These are phyloP conservation scores for Cercospora sp. DNA, from an alignment of 2,329 filamentous ascomycete genomes.

Conservation along the genomic window DNA sequence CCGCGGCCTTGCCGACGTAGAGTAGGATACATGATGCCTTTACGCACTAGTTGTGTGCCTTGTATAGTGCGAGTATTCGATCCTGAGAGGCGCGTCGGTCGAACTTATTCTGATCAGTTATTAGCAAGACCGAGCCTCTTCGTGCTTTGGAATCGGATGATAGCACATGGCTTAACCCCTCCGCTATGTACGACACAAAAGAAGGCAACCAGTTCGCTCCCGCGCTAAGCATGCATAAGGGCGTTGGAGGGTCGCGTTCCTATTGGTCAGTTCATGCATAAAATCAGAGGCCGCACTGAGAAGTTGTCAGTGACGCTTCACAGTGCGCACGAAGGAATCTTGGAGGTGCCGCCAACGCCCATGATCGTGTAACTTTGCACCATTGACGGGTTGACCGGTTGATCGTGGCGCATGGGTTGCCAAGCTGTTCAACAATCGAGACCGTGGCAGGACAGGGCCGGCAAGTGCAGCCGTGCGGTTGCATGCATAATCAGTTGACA, in stretches of 20 bases:
- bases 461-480: not conserved
- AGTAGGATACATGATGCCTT: not conserved
- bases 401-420: not conserved
- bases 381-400: not conserved
- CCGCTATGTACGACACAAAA: slow-evolving; percentile 5
- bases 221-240: slow-evolving; percentile 19
- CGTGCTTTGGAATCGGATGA: not conserved
- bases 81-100: not conserved
- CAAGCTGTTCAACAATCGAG: not conserved
- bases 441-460: not conserved
- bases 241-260: not conserved
- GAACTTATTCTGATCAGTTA: not conserved
- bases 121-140: not conserved
- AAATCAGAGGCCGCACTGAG: slow-evolving; percentile 14
- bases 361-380: not conserved
- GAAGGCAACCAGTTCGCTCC: slow-evolving; percentile 18
- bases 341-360: not conserved
- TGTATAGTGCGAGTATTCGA: not conserved
- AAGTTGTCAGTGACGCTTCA: slow-evolving; percentile 16
- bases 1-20: not conserved
- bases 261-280: slow-evolving; percentile 13
- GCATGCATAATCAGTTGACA: not conserved
- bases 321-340: slow-evolving; percentile 9
- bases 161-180: slow-evolving; percentile 3
- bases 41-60: not conserved